Evolutionary conservation across 2,329 filamentous ascomycete species (phyloP), one percentile per base, ranked within the genome.

Genomic region (Plenodomus biglobosus): DNA sequence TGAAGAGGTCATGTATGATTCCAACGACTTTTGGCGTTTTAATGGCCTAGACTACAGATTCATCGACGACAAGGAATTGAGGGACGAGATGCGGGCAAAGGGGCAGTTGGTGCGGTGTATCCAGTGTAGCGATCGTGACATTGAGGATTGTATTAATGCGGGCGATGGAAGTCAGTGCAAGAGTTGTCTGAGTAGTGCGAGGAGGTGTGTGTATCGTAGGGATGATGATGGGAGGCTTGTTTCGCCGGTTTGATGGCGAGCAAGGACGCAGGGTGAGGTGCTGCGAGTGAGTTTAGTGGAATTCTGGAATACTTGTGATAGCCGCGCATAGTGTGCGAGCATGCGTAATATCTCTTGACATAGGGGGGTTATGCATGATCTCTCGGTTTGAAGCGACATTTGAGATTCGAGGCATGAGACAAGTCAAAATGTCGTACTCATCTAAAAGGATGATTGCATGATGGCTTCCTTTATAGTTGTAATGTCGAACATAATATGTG

Each of bases 1-100:
- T 1, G 66, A 71, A 38, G 50, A 53, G 13, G 15, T 53, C 7
- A 50, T 68, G 43, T 72, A 71, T 34, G 56, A 65, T 38, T 69
- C 67, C 1, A 51, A 62, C 7, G 40, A 62, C 22, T 64, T 59
- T 24, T 69, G 61, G 57, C 54, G 48, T 3, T 61, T 71, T 43
- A 57, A 56, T n/a, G 61, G 59, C 2, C 53, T 54, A n/a, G 52
- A 64, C 32, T 65, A 59, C 19, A 56, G 53, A 7, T 42, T 54
- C 18, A 46, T 62, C 40, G 66, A 68, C 24, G 66, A 68, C 34
- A 58, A 66, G 17, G 38, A 44, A 2, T 53, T 57, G 16, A 42
- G 49, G 6, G 51, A 48, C 3, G 54, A 62, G 32, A 36, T 60
- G 1, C 52, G 48, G 34, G 42, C 42, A 8, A 38, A 43, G 27